Percentiles rank a stretch among this genome's conserved stretches.
These are phyloP conservation scores for Aspergillus heteromorphus DNA, from an alignment of 495 filamentous ascomycete genomes.

Conservation along the genomic window DNA sequence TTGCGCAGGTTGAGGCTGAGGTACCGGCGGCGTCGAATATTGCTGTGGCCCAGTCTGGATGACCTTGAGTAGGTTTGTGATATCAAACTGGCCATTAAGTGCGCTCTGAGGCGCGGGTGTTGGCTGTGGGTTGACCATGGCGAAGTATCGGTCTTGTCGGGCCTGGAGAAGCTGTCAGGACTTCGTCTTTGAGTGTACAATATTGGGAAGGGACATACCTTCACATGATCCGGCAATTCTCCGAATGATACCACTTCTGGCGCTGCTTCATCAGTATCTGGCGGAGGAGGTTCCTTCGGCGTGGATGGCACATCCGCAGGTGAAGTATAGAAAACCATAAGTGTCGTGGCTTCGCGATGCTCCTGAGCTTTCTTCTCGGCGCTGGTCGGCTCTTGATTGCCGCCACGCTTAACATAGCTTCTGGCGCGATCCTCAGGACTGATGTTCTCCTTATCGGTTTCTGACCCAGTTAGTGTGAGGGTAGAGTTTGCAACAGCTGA, in stretches of 20 bases:
- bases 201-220: conserved; percentile 27
- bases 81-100: conserved; percentile 33
- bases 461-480: conserved; percentile 25
- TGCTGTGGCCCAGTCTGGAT: conserved; percentile 35
- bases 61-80: conserved; percentile 43
- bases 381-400: conserved; percentile 51
- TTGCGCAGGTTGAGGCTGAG: conserved; percentile 16
- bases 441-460: conserved; percentile 55
- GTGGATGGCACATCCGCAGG: conserved; percentile 68
- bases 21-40: conserved; percentile 24
- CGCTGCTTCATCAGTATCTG: conserved; percentile 31
- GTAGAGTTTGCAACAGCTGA: not conserved
- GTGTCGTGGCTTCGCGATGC: conserved; percentile 66
- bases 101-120: conserved; percentile 13
- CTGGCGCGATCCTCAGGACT: conserved; percentile 43
- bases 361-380: conserved; percentile 63
- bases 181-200: not conserved
- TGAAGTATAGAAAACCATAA: conserved; percentile 78
- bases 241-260: conserved; percentile 43
- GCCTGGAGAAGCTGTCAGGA: conserved; percentile 22
- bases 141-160: conserved; percentile 43
- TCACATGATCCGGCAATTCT: conserved; percentile 38
- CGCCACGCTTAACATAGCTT: conserved; percentile 61
- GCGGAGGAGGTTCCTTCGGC: conserved; percentile 63
- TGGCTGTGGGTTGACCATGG: conserved; percentile 34